Percentiles rank a stretch among this genome's conserved stretches.
Conservation (phyloP, 169 alveolate species). For the Plasmodium gonderi region DNA sequence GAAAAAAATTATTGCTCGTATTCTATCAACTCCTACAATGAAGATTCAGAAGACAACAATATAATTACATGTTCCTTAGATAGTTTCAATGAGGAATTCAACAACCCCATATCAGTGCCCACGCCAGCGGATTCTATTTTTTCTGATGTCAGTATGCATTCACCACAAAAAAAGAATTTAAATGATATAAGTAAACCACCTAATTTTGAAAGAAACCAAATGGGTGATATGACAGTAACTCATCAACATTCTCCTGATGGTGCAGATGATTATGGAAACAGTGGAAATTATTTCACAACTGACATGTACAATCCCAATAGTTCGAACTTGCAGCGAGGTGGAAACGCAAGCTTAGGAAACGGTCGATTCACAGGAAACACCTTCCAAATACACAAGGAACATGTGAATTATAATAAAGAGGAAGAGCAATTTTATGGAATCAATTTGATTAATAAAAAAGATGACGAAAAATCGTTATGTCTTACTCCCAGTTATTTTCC, state of each 20-base stretch:
- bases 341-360: neutral
- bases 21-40: constrained; percentile 50
- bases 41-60: constrained; percentile 11
- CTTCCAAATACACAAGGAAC: neutral
- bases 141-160: constrained; percentile 23
- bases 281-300: no score
- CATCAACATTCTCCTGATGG: neutral
- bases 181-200: neutral
- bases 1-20: constrained; percentile 18
- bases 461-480: neutral
- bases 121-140: constrained; percentile 63
- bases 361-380: neutral
- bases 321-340: neutral
- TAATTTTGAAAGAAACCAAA: neutral
- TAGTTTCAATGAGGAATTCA: constrained; percentile 70
- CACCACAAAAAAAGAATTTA: constrained; percentile 7
- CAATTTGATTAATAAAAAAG: neutral
- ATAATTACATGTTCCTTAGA: constrained; percentile 31
- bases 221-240: neutral
- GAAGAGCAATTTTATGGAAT: neutral
- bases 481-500: neutral
- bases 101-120: constrained; percentile 48
- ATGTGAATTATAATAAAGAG: neutral
- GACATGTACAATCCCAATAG: no score
- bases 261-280: neutral